Conservation (phyloP, 1,284 basidiomycete species). For the Termitomyces sp. region DNA sequence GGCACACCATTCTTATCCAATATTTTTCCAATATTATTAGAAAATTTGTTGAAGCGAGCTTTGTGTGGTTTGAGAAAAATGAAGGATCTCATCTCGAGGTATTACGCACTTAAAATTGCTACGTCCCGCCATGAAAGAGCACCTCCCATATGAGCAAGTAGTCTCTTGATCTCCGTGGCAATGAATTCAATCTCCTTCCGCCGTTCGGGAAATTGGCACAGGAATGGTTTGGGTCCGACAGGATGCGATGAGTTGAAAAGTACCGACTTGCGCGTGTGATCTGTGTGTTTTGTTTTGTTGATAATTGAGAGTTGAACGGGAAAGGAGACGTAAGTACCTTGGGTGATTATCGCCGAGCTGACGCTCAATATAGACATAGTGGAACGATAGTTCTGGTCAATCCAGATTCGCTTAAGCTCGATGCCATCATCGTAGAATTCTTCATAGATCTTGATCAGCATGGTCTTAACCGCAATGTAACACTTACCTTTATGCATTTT, state of each 20-base stretch:
- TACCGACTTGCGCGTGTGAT: conserved; percentile 72
- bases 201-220: conserved; percentile 36
- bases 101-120: conserved; percentile 63
- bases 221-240: conserved; percentile 51
- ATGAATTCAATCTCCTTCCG: conserved; percentile 63
- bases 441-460: conserved; percentile 22
- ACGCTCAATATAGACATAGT: conserved; percentile 39
- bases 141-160: conserved; percentile 72
- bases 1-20: conserved; percentile 79
- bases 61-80: not conserved
- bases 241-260: conserved; percentile 73
- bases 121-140: conserved; percentile 74
- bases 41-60: conserved; percentile 84
- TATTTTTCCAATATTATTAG: conserved; percentile 72
- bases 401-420: too few species aligned
- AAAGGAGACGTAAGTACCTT: conserved; percentile 48
- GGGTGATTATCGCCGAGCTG: conserved; percentile 74
- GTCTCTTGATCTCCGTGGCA: conserved; percentile 75
- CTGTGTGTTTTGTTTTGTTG: conserved; percentile 30
- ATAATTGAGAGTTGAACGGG: not conserved
- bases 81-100: not conserved
- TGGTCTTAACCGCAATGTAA: not conserved
- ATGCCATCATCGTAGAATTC: too few species aligned
- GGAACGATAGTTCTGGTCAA: too few species aligned
- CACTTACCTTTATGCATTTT: conserved; percentile 64